Evolutionary conservation across 176 grass and related monocot species (phyloP).

Genomic region (Saccharum spontaneum): DNA sequence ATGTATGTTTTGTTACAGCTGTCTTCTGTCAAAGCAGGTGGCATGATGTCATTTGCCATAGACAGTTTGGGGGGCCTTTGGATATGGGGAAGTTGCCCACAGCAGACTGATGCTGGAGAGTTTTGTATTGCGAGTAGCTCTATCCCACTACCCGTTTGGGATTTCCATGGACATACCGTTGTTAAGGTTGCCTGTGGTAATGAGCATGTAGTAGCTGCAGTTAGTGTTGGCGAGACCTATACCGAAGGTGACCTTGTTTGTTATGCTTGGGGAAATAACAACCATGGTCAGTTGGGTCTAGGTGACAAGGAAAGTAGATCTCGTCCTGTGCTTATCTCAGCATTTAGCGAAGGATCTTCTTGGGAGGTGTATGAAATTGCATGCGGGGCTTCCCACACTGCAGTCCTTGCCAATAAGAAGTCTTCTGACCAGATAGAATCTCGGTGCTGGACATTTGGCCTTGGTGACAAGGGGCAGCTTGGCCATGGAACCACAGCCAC

Average conservation of each 20-base stretch:
- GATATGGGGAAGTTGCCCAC: constrained; percentile 92
- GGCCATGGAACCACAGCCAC: constrained; percentile 78
- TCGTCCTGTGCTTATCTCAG: constrained; percentile 58
- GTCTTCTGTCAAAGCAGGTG: constrained; percentile 82
- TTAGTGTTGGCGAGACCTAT: constrained; percentile 74
- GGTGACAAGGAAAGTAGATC: constrained; percentile 77
- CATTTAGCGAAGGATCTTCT: constrained; percentile 64
- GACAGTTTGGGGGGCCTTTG: constrained; percentile 86
- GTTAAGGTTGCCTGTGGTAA: constrained; percentile 97
- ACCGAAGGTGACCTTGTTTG: constrained; percentile 67
- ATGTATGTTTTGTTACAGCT: constrained; percentile 52
- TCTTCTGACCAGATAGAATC: constrained; percentile 78
- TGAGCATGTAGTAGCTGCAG: constrained; percentile 89
- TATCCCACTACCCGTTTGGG: constrained; percentile 80
- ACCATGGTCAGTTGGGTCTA: constrained; percentile 86
- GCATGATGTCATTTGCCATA: constrained; percentile 99
- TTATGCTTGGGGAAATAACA: constrained; percentile 91
- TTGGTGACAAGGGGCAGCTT: constrained; percentile 94
- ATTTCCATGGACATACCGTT: constrained; percentile 84
- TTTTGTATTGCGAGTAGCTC: constrained; percentile 54
- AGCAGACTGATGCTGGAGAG: constrained; percentile 61
- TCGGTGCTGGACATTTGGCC: constrained; percentile 90
- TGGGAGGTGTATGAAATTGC: constrained; percentile 98
- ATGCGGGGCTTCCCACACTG: constrained; percentile 83
- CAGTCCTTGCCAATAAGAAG: constrained; percentile 81